Evolutionary conservation across 148 eudicot genomes (phyloP).

Genomic region (Amaranthus palmeri): DNA sequence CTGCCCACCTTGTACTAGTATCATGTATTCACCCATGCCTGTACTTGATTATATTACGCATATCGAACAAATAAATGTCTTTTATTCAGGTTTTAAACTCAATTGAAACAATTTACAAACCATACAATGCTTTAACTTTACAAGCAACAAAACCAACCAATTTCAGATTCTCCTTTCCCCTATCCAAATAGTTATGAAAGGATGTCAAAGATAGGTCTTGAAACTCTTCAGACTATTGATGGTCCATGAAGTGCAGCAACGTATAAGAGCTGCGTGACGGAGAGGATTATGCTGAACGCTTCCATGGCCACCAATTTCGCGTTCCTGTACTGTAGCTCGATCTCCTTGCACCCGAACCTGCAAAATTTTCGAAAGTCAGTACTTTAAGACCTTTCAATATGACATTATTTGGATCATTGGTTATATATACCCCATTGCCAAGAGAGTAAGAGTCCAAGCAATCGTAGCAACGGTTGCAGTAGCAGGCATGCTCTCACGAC

Average conservation of each 20-base stretch:
- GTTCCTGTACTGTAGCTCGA: constrained; percentile 51
- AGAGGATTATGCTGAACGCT: constrained; percentile 65
- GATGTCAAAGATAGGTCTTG: constrained; percentile 1
- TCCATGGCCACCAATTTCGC: constrained; percentile 73
- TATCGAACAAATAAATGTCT: background rate
- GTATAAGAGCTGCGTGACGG: constrained; percentile 61
- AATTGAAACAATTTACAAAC: background rate
- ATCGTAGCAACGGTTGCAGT: constrained; percentile 55
- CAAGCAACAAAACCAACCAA: constrained; percentile 21
- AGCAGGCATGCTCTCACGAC: constrained; percentile 43
- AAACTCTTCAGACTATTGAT: constrained; percentile 6
- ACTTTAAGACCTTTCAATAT: too few species aligned
- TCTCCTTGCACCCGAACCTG: constrained; percentile 84
- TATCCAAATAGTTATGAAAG: background rate
- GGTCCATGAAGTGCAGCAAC: constrained; percentile 42
- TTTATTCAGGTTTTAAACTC: background rate
- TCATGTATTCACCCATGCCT: too few species aligned
- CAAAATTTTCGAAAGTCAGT: background rate
- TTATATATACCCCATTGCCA: constrained; percentile 75
- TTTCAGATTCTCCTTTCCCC: constrained; percentile 15
- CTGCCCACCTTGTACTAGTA: too few species aligned
- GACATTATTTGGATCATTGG: background rate
- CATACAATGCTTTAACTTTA: constrained; percentile 7
- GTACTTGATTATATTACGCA: too few species aligned
- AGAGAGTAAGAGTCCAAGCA: constrained; percentile 76